phyloP scores from a whole-genome alignment of 306 rosid species.

The Inga laurina region DNA sequence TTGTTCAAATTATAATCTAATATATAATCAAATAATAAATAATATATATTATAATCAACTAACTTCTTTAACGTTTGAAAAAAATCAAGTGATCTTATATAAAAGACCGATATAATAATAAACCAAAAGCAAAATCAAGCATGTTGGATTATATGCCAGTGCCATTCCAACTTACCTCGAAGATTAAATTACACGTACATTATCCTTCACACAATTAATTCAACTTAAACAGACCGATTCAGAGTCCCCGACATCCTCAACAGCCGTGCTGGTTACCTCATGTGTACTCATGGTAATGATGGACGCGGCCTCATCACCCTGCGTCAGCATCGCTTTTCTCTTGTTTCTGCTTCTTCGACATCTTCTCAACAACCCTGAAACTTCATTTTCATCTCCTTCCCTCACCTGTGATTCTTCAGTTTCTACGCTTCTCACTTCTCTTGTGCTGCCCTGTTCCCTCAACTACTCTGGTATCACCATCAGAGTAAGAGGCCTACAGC shows the following conservation, averaged over 20 bases:
- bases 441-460: constrained; percentile 8
- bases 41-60: too few species aligned
- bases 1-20: too few species aligned
- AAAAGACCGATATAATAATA: too few species aligned
- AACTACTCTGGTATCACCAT: constrained; percentile 21
- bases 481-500: constrained; percentile 47
- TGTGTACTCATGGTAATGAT: constrained; percentile 52
- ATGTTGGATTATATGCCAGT: not conserved
- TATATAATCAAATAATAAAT: too few species aligned
- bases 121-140: not conserved
- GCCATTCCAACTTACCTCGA: not conserved
- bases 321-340: constrained; percentile 50
- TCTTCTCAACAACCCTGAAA: constrained; percentile 60
- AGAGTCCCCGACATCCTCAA: constrained; percentile 66
- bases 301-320: constrained; percentile 36
- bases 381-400: constrained; percentile 48
- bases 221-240: constrained; percentile 59
- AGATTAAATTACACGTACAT: not conserved
- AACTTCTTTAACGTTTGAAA: too few species aligned
- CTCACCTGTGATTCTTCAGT: constrained; percentile 11
- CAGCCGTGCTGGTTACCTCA: constrained; percentile 39
- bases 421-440: constrained; percentile 23
- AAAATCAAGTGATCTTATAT: too few species aligned
- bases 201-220: not conserved
- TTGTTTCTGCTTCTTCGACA: constrained; percentile 60